Base-by-base conservation (phyloP, 257 asterid genomes). In the Leonotis leonurus region DNA sequence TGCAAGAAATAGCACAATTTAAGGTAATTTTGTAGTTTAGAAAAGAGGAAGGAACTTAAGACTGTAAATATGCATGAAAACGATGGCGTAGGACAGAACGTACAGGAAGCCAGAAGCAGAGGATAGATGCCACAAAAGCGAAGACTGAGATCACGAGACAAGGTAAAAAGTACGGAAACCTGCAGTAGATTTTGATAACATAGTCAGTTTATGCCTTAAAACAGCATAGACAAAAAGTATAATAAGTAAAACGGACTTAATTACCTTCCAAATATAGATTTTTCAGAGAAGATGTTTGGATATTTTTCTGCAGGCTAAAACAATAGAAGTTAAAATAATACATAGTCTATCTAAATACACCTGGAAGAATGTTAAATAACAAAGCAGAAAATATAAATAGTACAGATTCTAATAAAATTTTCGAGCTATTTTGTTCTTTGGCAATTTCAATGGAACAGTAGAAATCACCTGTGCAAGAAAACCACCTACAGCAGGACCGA, bases 401-500 rank as follows among this genome's bases (percentile, higher is more conserved):
- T n/a, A n/a, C n/a, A n/a, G n/a, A n/a, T n/a, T n/a, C n/a, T n/a
- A n/a, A n/a, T n/a, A n/a, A n/a, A n/a, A n/a, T n/a, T n/a, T n/a
- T n/a, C n/a, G n/a, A n/a, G n/a, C n/a, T n/a, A n/a, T n/a, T n/a
- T n/a, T n/a, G n/a, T n/a, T n/a, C n/a, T n/a, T n/a, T n/a, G n/a
- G n/a, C n/a, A n/a, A n/a, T n/a, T n/a, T n/a, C n/a, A n/a, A n/a
- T n/a, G n/a, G n/a, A n/a, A n/a, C n/a, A n/a, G n/a, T 14, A 52
- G 52, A 35, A 21, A 49, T 39, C 80, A 90, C 98, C 95, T 85
- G 94, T 16, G 96, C 88, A 56, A 90, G 89, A 64, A 74, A 88
- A 25, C 98, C 98, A 62, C 98, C 98, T 13, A 90, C 66, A 58
- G 98, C 98, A 16, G 98, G 98, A 44, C 98, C 98, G 62, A 90